phyloP scores from a whole-genome alignment of 148 eudicot genomes.

The Chenopodium suecicum region DNA sequence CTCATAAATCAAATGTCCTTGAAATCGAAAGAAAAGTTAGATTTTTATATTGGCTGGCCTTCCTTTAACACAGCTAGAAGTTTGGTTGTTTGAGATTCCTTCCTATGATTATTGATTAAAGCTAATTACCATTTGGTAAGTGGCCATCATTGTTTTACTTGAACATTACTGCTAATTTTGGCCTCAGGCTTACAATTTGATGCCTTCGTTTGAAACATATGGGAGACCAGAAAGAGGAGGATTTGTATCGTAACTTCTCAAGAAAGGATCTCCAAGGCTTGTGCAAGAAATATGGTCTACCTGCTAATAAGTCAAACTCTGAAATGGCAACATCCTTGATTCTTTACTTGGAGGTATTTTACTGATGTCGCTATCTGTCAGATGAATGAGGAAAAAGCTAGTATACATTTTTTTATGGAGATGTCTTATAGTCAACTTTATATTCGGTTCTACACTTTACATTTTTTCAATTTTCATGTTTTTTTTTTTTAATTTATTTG shows the following conservation, averaged over 20 bases:
- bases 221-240: constrained; percentile 40
- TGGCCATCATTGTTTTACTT: constrained; percentile 2
- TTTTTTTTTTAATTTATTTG: neutral
- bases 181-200: constrained; percentile 28
- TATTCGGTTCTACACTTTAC: too few relatives aligned
- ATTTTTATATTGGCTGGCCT: neutral
- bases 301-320: constrained; percentile 48
- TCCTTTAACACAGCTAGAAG: neutral
- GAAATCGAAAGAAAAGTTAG: neutral
- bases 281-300: constrained; percentile 56
- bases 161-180: constrained; percentile 14
- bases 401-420: neutral
- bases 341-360: constrained; percentile 44
- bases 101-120: neutral
- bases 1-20: too few relatives aligned
- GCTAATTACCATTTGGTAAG: neutral
- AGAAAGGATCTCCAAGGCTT: constrained; percentile 50
- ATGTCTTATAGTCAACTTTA: neutral
- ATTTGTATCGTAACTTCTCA: constrained; percentile 39
- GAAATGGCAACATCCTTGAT: constrained; percentile 48
- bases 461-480: neutral
- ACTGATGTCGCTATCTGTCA: constrained; percentile 2
- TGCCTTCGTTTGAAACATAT: constrained; percentile 34
- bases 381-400: constrained; percentile 7
- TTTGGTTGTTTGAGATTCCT: neutral